Percentiles rank a stretch among this genome's conserved stretches.
Evolutionary conservation across 139 green algal genomes (phyloP).

Genomic region (Coelastrella sp.): DNA sequence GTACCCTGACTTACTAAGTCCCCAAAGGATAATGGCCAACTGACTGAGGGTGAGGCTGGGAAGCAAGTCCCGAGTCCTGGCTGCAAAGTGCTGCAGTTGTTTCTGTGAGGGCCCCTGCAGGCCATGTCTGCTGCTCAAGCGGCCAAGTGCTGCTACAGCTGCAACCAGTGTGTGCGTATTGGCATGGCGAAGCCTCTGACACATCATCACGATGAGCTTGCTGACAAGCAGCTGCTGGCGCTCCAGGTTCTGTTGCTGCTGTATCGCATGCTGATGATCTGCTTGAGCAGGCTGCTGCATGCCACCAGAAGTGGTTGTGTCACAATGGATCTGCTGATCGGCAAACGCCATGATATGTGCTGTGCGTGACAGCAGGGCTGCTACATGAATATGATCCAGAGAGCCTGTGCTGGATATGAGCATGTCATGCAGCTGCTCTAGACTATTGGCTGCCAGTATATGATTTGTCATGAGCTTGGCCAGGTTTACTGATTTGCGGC

Average conservation of each 20-base stretch:
- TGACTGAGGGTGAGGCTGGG: slow-evolving; percentile 1
- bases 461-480: slow-evolving; percentile 42
- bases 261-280: not conserved
- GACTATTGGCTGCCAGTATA: slow-evolving; percentile 14
- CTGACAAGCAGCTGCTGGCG: slow-evolving; percentile 16
- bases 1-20: slow-evolving; percentile 5
- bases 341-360: not conserved
- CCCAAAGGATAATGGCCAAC: slow-evolving; percentile 27
- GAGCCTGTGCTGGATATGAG: not conserved
- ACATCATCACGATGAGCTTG: slow-evolving; percentile 13
- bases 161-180: slow-evolving; percentile 17
- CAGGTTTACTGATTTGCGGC: slow-evolving; percentile 25
- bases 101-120: not conserved
- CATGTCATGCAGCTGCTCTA: slow-evolving; percentile 37
- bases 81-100: slow-evolving; percentile 28
- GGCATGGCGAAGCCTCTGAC: slow-evolving; percentile 28
- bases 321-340: not conserved
- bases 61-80: not conserved
- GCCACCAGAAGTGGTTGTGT: not conserved
- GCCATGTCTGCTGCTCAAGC: slow-evolving; percentile 21
- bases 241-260: slow-evolving; percentile 11
- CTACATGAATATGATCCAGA: slow-evolving; percentile 43
- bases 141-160: slow-evolving; percentile 1
- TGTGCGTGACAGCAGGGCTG: slow-evolving; percentile 26
- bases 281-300: not conserved